Conservation (phyloP, 495 filamentous ascomycete species). For the Chaetomium tenue region DNA sequence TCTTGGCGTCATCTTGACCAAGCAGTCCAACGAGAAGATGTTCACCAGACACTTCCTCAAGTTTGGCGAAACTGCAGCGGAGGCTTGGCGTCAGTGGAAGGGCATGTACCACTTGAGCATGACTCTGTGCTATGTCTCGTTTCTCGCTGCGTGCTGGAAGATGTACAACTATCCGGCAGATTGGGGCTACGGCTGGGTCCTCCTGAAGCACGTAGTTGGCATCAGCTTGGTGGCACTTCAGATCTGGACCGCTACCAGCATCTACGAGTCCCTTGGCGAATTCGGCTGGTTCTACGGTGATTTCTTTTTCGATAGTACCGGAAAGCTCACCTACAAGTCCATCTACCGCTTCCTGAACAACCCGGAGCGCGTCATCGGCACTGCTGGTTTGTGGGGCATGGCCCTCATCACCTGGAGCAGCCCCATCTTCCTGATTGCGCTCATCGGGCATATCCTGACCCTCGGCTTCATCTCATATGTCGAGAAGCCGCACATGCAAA, state of each 20-base stretch:
- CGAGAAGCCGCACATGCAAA: conserved; percentile 97
- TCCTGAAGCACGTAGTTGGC: conserved; percentile 85
- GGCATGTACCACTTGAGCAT: conserved; percentile 90
- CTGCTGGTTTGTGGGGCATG: conserved; percentile 94
- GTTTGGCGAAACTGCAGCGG: conserved; percentile 81
- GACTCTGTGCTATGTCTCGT: conserved; percentile 81
- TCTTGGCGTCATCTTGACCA: conserved; percentile 77
- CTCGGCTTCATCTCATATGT: conserved; percentile 89
- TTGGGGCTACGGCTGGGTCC: conserved; percentile 78
- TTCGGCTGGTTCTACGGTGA: conserved; percentile 99
- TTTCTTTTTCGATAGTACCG: conserved; percentile 87
- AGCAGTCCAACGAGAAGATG: conserved; percentile 82
- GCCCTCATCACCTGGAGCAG: conserved; percentile 87
- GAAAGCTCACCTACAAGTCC: conserved; percentile 89
- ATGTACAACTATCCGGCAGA: conserved; percentile 83
- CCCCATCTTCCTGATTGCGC: conserved; percentile 76
- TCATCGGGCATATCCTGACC: conserved; percentile 79
- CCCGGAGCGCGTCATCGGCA: conserved; percentile 87
- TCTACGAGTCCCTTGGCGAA: conserved; percentile 94
- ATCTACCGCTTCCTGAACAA: conserved; percentile 99
- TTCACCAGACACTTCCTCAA: conserved; percentile 98
- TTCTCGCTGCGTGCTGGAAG: conserved; percentile 92
- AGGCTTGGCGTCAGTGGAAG: conserved; percentile 98
- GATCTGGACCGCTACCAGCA: conserved; percentile 87
- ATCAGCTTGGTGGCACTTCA: conserved; percentile 78